These are phyloP conservation scores for Metarhizium guizhouense DNA, from an alignment of 2,329 filamentous ascomycete genomes.

Conservation along the genomic window DNA sequence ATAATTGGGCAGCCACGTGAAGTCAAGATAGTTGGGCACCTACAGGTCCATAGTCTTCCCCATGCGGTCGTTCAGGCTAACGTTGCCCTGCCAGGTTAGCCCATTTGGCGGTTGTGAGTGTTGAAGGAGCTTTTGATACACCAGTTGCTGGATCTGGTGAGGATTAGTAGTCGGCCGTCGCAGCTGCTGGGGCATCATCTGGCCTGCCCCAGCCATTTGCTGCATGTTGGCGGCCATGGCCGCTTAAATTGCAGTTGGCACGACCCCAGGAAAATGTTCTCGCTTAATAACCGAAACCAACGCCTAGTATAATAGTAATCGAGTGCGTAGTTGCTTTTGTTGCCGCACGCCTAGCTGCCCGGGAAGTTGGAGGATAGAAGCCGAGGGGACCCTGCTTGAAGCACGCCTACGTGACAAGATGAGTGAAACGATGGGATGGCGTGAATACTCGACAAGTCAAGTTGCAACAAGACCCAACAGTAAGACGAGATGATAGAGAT, in stretches of 20 bases:
- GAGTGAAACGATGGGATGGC: not conserved
- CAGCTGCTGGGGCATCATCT: slow-evolving; percentile 36
- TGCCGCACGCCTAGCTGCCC: not conserved
- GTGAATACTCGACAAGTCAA: not conserved
- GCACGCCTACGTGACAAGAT: not conserved
- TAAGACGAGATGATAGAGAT: not conserved
- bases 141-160: slow-evolving; percentile 25
- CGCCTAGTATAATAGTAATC: not conserved
- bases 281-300: not conserved
- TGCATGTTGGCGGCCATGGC: slow-evolving; percentile 54
- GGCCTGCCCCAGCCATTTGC: slow-evolving; percentile 42
- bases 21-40: slow-evolving; percentile 11
- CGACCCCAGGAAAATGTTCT: not conserved
- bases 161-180: slow-evolving; percentile 18
- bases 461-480: not conserved
- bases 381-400: not conserved
- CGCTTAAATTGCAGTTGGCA: slow-evolving; percentile 17
- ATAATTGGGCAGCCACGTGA: not conserved
- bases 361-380: not conserved
- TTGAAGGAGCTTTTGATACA: slow-evolving; percentile 31
- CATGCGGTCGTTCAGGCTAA: slow-evolving; percentile 30
- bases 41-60: slow-evolving; percentile 35
- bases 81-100: slow-evolving; percentile 30
- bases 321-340: not conserved
- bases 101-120: slow-evolving; percentile 22